Conservation (phyloP, 495 filamentous ascomycete genomes). For the Xylaria acuta region DNA sequence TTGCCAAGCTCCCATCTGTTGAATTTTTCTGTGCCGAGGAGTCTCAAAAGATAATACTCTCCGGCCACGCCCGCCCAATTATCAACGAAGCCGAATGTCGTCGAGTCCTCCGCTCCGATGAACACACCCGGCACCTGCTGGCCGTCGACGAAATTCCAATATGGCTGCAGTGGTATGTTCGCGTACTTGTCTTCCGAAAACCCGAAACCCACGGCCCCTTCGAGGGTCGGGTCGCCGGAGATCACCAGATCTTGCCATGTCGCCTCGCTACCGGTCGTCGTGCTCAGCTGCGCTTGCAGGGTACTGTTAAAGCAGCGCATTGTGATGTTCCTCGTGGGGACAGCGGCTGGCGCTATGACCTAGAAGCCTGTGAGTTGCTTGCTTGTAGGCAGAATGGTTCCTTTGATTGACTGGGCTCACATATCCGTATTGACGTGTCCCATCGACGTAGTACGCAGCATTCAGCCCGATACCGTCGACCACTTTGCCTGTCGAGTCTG, state of each 20-base stretch:
- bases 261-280: neutral
- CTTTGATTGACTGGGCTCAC: conserved; percentile 1
- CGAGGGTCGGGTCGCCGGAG: conserved; percentile 21
- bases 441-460: conserved; percentile 14
- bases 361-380: conserved; percentile 7
- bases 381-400: neutral
- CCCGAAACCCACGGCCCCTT: conserved; percentile 11
- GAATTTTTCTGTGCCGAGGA: conserved; percentile 7
- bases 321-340: conserved; percentile 2
- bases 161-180: conserved; percentile 12
- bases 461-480: conserved; percentile 20
- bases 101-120: conserved; percentile 4
- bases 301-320: conserved; percentile 18
- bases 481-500: conserved; percentile 11
- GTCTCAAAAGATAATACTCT: conserved; percentile 18
- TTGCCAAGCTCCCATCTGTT: conserved; percentile 1
- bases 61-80: conserved; percentile 18
- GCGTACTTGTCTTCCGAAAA: conserved; percentile 15
- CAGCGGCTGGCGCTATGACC: conserved; percentile 1
- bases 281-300: conserved; percentile 8
- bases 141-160: conserved; percentile 20
- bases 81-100: conserved; percentile 6
- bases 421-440: conserved; percentile 4
- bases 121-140: conserved; percentile 17
- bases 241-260: conserved; percentile 18